A percentile compares a stretch with the other conserved stretches of the same genome.
Evolutionary conservation across 139 green algal species (phyloP).

Genomic region (Pleodorina starrii): DNA sequence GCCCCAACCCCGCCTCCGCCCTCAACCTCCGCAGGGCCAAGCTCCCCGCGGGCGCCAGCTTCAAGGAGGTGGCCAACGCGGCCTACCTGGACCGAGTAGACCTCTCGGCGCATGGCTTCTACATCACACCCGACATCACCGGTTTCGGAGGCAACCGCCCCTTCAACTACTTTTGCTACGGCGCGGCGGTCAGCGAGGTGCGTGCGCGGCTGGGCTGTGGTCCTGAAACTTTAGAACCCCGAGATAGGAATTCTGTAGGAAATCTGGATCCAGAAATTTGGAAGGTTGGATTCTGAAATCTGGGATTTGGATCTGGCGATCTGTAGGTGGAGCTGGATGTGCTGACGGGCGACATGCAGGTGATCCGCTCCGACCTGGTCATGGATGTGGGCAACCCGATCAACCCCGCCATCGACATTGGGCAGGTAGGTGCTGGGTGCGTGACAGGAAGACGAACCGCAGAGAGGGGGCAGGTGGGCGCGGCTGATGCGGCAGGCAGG

Average conservation of each 20-base stretch:
- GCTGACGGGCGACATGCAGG: slow-evolving; percentile 45
- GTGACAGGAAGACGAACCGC: no score
- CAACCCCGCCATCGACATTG: slow-evolving; percentile 98
- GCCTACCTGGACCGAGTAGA: slow-evolving; percentile 93
- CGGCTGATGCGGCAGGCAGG: no score
- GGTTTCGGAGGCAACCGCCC: slow-evolving; percentile 83
- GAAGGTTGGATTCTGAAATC: no score
- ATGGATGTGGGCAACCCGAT: slow-evolving; percentile 97
- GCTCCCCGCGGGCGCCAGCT: slow-evolving; percentile 50
- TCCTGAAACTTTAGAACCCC: no score
- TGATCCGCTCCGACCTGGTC: slow-evolving; percentile 85
- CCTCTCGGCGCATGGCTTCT: slow-evolving; percentile 96
- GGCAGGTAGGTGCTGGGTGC: slow-evolving; percentile 83
- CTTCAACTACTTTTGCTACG: slow-evolving; percentile 93
- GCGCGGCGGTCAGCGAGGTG: slow-evolving; percentile 22
- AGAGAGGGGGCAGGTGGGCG: no score
- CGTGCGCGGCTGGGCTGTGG: no score
- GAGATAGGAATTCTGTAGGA: no score
- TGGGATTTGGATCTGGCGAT: no score
- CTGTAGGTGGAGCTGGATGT: slow-evolving; percentile 95
- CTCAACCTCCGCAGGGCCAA: no score
- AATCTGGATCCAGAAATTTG: no score
- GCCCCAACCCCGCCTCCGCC: no score
- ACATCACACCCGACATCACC: slow-evolving; percentile 92
- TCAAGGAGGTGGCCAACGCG: slow-evolving; percentile 76